phyloP scores from a whole-genome alignment of 345 rosid genomes.

The Sisymbrium irio region DNA sequence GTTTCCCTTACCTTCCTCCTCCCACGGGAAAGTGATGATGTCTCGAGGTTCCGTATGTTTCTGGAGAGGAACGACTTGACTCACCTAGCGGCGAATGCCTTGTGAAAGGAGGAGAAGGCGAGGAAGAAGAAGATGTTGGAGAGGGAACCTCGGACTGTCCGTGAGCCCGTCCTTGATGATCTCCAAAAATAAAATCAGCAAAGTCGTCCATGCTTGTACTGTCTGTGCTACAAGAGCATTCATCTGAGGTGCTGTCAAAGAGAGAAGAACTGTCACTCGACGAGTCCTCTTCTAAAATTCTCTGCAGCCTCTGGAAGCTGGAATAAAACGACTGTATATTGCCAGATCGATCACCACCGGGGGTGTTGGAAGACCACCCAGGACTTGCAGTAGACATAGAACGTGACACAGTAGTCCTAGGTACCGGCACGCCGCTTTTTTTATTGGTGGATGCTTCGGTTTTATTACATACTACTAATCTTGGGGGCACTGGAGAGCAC shows the following conservation, averaged over 20 bases:
- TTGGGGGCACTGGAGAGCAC: constrained; percentile 74
- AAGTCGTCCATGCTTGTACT: constrained; percentile 75
- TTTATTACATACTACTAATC: constrained; percentile 40
- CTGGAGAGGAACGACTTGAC: constrained; percentile 27
- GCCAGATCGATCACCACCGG: constrained; percentile 35
- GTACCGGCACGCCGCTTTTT: constrained; percentile 34
- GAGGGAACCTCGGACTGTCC: constrained; percentile 55
- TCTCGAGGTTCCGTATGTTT: constrained; percentile 30
- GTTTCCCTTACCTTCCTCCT: constrained; percentile 32
- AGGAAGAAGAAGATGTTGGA: constrained; percentile 52
- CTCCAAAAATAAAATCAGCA: constrained; percentile 65
- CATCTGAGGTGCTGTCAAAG: constrained; percentile 80
- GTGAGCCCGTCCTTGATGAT: constrained; percentile 47
- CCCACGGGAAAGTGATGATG: constrained; percentile 26
- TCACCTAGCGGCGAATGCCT: constrained; percentile 40
- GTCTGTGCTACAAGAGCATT: constrained; percentile 85
- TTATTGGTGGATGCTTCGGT: constrained; percentile 28
- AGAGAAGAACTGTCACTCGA: constrained; percentile 85
- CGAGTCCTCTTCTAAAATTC: constrained; percentile 74
- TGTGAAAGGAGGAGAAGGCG: constrained; percentile 53
- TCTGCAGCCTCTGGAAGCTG: constrained; percentile 57
- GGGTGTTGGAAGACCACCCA: constrained; percentile 34
- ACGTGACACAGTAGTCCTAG: constrained; percentile 38
- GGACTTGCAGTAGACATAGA: constrained; percentile 31
- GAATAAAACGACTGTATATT: constrained; percentile 62